Conservation (phyloP, 805 yeast species). For the fission yeast (Schizosaccharomyces pombe) region DNA sequence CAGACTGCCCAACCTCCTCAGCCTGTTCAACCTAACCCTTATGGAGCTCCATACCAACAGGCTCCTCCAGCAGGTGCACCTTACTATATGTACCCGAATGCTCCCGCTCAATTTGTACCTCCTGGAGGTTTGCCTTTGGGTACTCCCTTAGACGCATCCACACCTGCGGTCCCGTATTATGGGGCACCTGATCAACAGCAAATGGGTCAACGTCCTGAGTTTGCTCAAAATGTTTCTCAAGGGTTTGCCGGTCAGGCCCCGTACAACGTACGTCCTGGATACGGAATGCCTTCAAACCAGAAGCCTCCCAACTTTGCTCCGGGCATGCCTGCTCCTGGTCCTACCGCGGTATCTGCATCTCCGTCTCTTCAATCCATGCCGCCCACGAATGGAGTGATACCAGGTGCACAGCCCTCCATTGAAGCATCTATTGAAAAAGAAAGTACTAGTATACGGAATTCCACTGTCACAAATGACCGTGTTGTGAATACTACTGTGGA, state of each 20-base stretch:
- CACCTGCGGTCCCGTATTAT: constrained; percentile 4
- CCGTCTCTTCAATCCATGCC: neutral
- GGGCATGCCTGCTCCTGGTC: neutral
- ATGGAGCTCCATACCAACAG: neutral
- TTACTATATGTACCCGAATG: neutral
- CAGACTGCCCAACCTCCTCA: neutral
- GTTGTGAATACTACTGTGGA: neutral
- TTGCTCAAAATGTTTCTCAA: neutral
- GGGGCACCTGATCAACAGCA: neutral
- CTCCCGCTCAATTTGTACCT: constrained; percentile 7
- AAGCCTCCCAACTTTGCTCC: neutral
- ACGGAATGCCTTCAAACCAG: neutral
- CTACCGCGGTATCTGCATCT: neutral
- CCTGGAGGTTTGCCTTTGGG: constrained; percentile 9
- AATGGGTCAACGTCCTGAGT: neutral
- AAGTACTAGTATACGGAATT: neutral
- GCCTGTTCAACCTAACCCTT: neutral
- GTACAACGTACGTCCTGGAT: neutral
- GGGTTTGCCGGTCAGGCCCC: neutral
- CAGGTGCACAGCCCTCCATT: neutral
- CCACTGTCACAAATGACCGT: neutral
- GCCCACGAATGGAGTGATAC: neutral
- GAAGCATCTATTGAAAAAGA: neutral
- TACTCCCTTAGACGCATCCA: neutral
- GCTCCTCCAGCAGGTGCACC: neutral